phyloP scores from a whole-genome alignment of 768 basidiomycete species.

The Sporobolomyces roseus region DNA sequence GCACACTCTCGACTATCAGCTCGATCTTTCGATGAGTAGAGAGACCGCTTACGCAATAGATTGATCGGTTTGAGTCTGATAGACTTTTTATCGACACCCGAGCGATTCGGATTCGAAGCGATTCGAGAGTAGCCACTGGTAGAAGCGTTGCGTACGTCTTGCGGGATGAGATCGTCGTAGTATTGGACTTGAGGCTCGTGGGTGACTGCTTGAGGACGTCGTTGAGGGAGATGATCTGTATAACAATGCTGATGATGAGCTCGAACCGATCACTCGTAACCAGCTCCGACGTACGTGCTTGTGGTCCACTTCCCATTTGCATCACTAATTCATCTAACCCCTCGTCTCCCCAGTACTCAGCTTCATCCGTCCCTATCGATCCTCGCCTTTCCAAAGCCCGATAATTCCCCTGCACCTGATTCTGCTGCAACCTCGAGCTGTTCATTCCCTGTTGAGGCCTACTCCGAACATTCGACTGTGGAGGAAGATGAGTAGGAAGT shows the following conservation, averaged over 20 bases:
- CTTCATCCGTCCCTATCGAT: not conserved
- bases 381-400: too few species aligned
- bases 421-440: too few species aligned
- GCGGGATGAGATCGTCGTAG: slow-evolving; percentile 1
- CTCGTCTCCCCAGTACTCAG: not conserved
- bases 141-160: not conserved
- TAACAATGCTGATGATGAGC: not conserved
- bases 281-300: not conserved
- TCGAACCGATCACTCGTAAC: not conserved
- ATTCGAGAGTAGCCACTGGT: not conserved
- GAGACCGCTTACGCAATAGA: too few species aligned
- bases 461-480: too few species aligned
- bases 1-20: not conserved
- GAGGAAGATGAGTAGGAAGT: too few species aligned
- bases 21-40: too few species aligned
- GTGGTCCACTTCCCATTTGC: not conserved
- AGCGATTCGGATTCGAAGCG: too few species aligned
- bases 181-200: not conserved
- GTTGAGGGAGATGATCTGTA: slow-evolving; percentile 27
- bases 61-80: too few species aligned
- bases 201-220: too few species aligned
- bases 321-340: not conserved
- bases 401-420: too few species aligned
- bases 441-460: too few species aligned
- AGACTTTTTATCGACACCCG: too few species aligned